Evolutionary conservation across 805 yeast species (phyloP), one percentile per base, ranked within the genome.

Genomic region (Yarrowia sp.): DNA sequence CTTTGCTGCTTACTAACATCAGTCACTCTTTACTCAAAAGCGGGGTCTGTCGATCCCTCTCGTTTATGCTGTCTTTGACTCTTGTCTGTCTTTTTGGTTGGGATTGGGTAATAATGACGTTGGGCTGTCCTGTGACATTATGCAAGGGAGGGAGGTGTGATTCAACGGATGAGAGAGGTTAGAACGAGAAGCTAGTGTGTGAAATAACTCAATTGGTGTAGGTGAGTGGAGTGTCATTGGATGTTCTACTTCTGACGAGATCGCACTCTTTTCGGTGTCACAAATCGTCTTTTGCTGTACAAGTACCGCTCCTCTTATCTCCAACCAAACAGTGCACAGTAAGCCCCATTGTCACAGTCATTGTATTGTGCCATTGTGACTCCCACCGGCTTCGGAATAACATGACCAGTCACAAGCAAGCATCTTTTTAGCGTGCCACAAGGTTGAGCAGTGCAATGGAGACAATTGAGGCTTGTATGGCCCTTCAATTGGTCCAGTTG

Each of bases 71-170:
- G 50, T 19, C 50, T 46, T 19, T 9, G 32, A 26, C 10, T 15
- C 19, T 19, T 19, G 12, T 8, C 41, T 19, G 10, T 16, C 11
- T 36, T 22, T 52, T 19, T 16, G 41, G 56, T 49, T 49, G 55
- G 38, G 56, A 35, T 26, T 26, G 52, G 36, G 36, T 48, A 26
- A 32, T 22, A n/a, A 48, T 22, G 40, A n/a, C 19, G 53, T 49
- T 49, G 53, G 19, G 53, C 15, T 5, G 43, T 52, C 58, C 36
- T 52, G 58, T 52, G 58, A 36, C 58, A 52, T 52, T 52, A 52
- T 52, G 58, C 58, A 52, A 52, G 58, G 58, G 35, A 12, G 26
- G 16, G 10, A n/a, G 10, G 15, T 12, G n/a, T 8, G 35, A 46
- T 46, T 48, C 52, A 48, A 48, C 52, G 22, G 19, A n/a, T 42